These are phyloP conservation scores for Pinus taeda DNA, from an alignment of 75 land plant genomes.

Conservation along the genomic window DNA sequence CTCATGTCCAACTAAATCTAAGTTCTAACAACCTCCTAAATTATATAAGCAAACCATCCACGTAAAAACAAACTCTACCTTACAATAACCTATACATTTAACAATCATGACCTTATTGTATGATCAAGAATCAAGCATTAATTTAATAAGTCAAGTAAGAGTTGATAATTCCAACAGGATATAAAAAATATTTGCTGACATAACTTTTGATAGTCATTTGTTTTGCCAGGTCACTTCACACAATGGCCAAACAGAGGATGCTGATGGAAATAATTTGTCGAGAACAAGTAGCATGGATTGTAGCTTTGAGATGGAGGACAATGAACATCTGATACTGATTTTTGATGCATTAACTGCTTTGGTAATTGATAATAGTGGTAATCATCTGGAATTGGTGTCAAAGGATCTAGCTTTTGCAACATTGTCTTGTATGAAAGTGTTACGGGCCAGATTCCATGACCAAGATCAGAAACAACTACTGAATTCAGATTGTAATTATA, in stretches of 20 bases:
- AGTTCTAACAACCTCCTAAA: too few relatives aligned
- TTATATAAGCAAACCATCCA: too few relatives aligned
- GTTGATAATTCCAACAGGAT: too few relatives aligned
- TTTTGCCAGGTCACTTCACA: slow-evolving; percentile 24
- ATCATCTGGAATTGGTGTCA: slow-evolving; percentile 26
- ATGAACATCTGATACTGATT: slow-evolving; percentile 18
- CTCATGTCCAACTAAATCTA: too few relatives aligned
- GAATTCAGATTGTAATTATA: not conserved
- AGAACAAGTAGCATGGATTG: not conserved
- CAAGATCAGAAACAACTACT: slow-evolving; percentile 6
- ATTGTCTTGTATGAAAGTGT: slow-evolving; percentile 15
- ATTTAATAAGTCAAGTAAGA: too few relatives aligned
- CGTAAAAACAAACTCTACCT: too few relatives aligned
- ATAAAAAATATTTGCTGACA: too few relatives aligned
- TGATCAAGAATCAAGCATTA: too few relatives aligned
- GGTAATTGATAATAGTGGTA: slow-evolving; percentile 20
- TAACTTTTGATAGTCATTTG: slow-evolving; percentile 8
- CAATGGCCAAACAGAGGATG: slow-evolving; percentile 2
- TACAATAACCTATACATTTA: too few relatives aligned
- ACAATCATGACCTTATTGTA: too few relatives aligned
- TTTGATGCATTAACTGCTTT: slow-evolving; percentile 23
- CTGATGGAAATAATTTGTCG: not conserved
- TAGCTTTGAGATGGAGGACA: slow-evolving; percentile 5
- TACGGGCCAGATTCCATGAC: slow-evolving; percentile 18
- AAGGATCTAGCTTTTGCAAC: slow-evolving; percentile 8